Conservation (phyloP, 192 early-diverging fungal genomes). For the Blastocladiella britannica region DNA sequence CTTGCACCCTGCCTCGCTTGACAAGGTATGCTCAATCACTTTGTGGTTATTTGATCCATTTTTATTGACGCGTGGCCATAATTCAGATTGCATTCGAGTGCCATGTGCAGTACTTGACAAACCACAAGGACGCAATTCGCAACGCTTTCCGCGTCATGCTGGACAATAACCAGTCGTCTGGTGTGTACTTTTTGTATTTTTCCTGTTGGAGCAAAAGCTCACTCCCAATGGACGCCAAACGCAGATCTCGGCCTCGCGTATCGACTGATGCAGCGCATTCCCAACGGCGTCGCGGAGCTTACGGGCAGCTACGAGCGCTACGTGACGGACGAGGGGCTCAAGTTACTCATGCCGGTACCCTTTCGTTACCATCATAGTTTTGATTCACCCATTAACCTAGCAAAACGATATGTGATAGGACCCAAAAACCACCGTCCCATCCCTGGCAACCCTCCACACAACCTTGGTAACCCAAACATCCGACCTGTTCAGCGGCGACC, state of each 20-base stretch:
- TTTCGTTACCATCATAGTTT: background rate
- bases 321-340: constrained; percentile 22
- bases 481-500: constrained; percentile 41
- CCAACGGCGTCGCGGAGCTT: constrained; percentile 34
- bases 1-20: constrained; percentile 42
- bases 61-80: background rate
- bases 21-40: constrained; percentile 19
- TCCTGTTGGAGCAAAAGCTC: no score
- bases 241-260: constrained; percentile 49
- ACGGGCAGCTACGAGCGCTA: constrained; percentile 41
- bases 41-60: background rate
- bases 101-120: constrained; percentile 49
- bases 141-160: constrained; percentile 52
- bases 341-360: background rate
- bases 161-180: constrained; percentile 3
- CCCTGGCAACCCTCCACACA: constrained; percentile 34
- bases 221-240: no score
- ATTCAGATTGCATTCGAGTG: constrained; percentile 41
- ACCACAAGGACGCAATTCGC: constrained; percentile 38
- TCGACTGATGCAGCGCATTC: constrained; percentile 36
- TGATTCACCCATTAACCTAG: background rate
- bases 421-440: constrained; percentile 46
- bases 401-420: constrained; percentile 26
- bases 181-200: background rate
- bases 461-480: constrained; percentile 36